These are phyloP conservation scores for Umbelopsis sp. DNA, from an alignment of 192 early-diverging fungal species.

Conservation along the genomic window DNA sequence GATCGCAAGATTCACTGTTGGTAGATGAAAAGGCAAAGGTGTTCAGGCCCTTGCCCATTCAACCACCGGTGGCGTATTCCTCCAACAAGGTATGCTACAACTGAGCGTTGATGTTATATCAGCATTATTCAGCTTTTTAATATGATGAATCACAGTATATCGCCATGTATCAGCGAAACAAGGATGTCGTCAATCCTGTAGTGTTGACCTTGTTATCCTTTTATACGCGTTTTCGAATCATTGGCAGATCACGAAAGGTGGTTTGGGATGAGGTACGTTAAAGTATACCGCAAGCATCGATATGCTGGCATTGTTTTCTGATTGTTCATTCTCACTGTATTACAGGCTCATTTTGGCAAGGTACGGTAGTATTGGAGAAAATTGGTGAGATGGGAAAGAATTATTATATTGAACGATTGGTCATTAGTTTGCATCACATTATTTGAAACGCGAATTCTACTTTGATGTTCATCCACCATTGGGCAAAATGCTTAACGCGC, in stretches of 20 bases:
- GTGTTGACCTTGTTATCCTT: constrained; percentile 65
- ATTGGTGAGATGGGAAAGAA: neutral
- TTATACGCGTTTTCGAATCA: constrained; percentile 67
- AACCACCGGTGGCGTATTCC: constrained; percentile 37
- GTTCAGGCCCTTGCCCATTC: constrained; percentile 29
- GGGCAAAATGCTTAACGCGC: constrained; percentile 93
- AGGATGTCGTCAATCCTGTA: constrained; percentile 49
- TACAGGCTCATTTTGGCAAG: constrained; percentile 62
- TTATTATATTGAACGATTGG: neutral
- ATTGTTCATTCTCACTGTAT: neutral
- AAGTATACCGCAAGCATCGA: neutral
- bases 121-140: neutral
- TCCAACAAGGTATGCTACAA: constrained; percentile 47
- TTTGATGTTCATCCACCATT: constrained; percentile 98
- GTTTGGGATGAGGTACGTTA: constrained; percentile 78
- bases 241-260: constrained; percentile 61
- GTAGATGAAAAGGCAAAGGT: constrained; percentile 18
- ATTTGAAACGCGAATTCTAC: constrained; percentile 92
- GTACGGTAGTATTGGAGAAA: constrained; percentile 24
- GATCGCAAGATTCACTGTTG: neutral
- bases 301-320: neutral
- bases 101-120: no score
- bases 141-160: constrained; percentile 37
- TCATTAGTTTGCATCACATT: constrained; percentile 89
- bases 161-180: constrained; percentile 50